Evolutionary conservation across 306 rosid species (phyloP), one percentile per base, ranked within the genome.

Genomic region (Glycine tomentella): DNA sequence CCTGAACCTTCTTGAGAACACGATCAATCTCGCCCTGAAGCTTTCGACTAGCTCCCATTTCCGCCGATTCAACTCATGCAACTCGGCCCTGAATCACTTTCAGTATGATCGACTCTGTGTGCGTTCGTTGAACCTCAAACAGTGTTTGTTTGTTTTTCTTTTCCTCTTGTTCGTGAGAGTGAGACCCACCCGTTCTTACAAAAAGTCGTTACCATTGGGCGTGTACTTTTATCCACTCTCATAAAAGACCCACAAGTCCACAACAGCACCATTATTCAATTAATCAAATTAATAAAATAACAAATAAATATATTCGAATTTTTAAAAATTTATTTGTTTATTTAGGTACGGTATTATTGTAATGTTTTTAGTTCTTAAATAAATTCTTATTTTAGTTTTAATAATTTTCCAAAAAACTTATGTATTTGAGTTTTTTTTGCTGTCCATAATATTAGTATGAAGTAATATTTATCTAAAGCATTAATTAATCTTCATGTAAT

Each of bases 1-100:
- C 97, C 38, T 93, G 97, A 48, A 91, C 97, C 90, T 90, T 93
- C 90, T 91, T 93, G 4, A 93, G 91, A 83, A 93, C 97, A 1
- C 97, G 91, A 84, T 93, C 97, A 71, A 93, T 93, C 86, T 93
- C 97, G 4, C 97, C 97, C 86, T 93, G 97, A 71, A 93, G 97
- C 84, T 93, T 93, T 69, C 97, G 91, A 82, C 97, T 93, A 71
- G 97, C 97, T 8, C 96, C 97, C 97, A 93, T 93, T 17, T 46
- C 56, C 16, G 6, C 31, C 8, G 73, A 45, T 68, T 64, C 49
- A 36, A 64, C 70, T 64, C 70, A 64, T 64, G 48, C 70, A 64
- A 64, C 70, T 64, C 49, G 12, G 12, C 1, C 25, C 3, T 11
- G 16, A 57, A 52, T 51, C 56, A n/a, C 59, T 15, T 11, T 49